Conservation (phyloP, 176 grass and related monocot species). For the Cenchrus fungigraminus region DNA sequence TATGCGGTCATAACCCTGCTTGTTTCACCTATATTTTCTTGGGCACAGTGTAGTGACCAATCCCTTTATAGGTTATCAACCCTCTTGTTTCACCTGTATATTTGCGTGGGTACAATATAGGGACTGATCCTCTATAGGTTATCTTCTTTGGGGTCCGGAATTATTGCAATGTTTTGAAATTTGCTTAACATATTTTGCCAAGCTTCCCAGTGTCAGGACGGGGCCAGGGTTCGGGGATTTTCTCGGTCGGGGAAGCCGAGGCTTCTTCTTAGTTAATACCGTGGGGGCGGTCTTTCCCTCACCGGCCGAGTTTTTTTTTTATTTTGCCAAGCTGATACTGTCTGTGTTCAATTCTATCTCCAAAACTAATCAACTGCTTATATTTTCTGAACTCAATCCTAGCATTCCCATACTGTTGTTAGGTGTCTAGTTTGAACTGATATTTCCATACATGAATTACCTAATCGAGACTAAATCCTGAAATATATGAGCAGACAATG, state of each 20-base stretch:
- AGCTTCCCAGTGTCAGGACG: neutral
- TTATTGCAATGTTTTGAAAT: slow-evolving; percentile 31
- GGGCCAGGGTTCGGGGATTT: no score
- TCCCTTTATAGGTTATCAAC: neutral
- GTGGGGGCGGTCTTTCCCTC: no score
- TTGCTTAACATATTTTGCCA: neutral
- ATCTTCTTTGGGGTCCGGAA: neutral
- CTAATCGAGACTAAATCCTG: neutral
- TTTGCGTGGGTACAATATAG: slow-evolving; percentile 9
- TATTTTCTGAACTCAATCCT: slow-evolving; percentile 9
- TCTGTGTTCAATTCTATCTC: neutral
- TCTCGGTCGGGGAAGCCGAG: no score
- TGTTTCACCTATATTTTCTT: slow-evolving; percentile 27
- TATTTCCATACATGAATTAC: slow-evolving; percentile 17
- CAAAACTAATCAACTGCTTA: neutral
- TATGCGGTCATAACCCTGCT: slow-evolving; percentile 44
- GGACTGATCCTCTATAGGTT: neutral
- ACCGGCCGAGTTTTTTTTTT: no score
- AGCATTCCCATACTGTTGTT: neutral
- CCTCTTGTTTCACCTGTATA: slow-evolving; percentile 22
- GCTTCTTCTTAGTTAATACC: no score
- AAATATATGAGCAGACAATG: neutral
- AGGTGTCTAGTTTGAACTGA: neutral
- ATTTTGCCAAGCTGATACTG: neutral
- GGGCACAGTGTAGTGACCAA: slow-evolving; percentile 18